phyloP scores from a whole-genome alignment of 2,329 filamentous ascomycete genomes.

The Cercospora nicotianae region DNA sequence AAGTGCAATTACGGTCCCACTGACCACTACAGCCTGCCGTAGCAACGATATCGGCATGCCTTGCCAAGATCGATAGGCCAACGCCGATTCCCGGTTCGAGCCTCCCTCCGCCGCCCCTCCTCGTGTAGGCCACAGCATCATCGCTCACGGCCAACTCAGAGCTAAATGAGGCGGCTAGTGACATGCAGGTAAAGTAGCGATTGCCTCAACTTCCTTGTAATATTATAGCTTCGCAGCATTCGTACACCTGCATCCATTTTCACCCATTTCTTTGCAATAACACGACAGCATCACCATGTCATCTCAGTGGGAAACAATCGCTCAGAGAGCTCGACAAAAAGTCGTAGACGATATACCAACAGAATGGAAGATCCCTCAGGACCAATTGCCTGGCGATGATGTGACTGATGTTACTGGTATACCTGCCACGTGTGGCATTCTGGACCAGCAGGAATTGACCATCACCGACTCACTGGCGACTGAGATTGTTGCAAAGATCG shows the following conservation, averaged over 20 bases:
- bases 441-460: constrained; percentile 53
- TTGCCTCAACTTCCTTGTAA: not conserved
- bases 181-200: not conserved
- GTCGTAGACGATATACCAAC: constrained; percentile 55
- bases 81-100: constrained; percentile 2
- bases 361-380: constrained; percentile 58
- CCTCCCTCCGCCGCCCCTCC: constrained; percentile 1
- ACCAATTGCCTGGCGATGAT: constrained; percentile 49
- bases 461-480: constrained; percentile 49
- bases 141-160: constrained; percentile 5
- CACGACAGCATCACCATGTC: constrained; percentile 8
- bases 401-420: constrained; percentile 59
- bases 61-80: constrained; percentile 15
- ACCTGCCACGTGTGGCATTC: constrained; percentile 59
- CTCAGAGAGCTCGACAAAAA: constrained; percentile 44
- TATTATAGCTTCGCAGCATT: not conserved
- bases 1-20: not conserved
- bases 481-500: constrained; percentile 44
- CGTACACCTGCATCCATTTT: not conserved
- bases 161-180: not conserved
- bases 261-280: not conserved
- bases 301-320: constrained; percentile 47
- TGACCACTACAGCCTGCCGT: not conserved
- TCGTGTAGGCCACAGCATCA: constrained; percentile 4
- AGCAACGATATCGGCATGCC: not conserved